Base-by-base conservation (phyloP, 129 eudicot species). In the Centaurea solstitialis region DNA sequence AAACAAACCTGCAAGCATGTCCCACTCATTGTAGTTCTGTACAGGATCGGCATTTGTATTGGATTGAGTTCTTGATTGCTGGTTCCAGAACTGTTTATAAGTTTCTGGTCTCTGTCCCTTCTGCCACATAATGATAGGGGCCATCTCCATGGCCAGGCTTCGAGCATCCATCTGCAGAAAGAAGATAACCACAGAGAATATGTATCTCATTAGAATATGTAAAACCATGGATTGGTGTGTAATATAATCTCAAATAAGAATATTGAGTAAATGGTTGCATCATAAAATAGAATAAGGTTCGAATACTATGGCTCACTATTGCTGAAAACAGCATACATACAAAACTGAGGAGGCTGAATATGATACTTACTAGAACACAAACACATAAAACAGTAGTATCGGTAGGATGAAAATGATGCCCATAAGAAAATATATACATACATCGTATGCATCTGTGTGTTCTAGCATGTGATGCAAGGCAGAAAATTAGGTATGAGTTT, bases 71-170 rank as follows among this genome's bases (percentile, higher is more conserved):
- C 45, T 88, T 24, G 90, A 37, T n/a, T 87, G 86, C n/a, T 87
- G 85, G 69, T 91, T 90, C 98, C 98, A 95, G 30, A 84, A 86
- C 88, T 95, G 92, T 77, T 79, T 89, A 75, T 88, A 91, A 43
- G 83, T 80, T 86, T 92, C 97, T 28, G 99, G 99, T 74, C 90
- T 86, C 72, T 80, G 87, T 33, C 91, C 99, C 81, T 89, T 82
- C 81, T 87, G 93, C 99, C 99, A 95, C 87, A 95, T 87, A 41
- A 95, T 80, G 38, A 95, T 84, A 37, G 98, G 97, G 23, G 97
- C 97, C 94, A 95, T 89, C 87, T 95, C 98, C 89, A 87, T 86
- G 2, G 98, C 91, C 82, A 95, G 99, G 88, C 93, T 90, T 72
- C 92, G 87, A 79, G 94, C 88, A 85, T 91, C 97, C 99, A 95